A percentile compares a stretch with the other conserved stretches of the same genome.
These are phyloP conservation scores for Rhizophora mangle DNA, from an alignment of 345 rosid genomes.

Conservation along the genomic window DNA sequence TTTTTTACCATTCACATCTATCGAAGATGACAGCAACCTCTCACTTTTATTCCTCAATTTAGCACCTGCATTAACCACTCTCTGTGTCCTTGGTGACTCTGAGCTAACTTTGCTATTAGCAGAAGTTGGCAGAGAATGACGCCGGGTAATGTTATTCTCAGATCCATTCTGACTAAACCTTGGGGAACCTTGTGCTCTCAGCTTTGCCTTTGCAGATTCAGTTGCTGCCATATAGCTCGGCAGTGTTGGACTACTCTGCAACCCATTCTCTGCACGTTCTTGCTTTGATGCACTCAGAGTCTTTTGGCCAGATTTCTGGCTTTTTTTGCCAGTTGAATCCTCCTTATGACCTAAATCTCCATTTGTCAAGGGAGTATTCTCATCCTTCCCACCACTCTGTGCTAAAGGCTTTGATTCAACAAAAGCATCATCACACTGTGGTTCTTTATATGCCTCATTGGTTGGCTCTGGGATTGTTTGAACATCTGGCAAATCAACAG, in stretches of 20 bases:
- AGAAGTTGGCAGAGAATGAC: slow-evolving; percentile 76
- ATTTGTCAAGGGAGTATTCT: slow-evolving; percentile 40
- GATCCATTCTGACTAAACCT: slow-evolving; percentile 51
- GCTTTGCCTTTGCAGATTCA: slow-evolving; percentile 85
- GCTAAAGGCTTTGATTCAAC: slow-evolving; percentile 36
- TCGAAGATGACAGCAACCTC: slow-evolving; percentile 43
- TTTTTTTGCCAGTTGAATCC: slow-evolving; percentile 44
- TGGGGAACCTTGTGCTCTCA: slow-evolving; percentile 77
- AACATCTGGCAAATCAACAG: slow-evolving; percentile 25
- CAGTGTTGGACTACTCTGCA: slow-evolving; percentile 52
- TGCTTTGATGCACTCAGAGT: slow-evolving; percentile 44
- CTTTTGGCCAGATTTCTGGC: slow-evolving; percentile 50
- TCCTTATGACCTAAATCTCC: slow-evolving; percentile 42
- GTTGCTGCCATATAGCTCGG: slow-evolving; percentile 98
- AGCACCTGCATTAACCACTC: slow-evolving; percentile 45
- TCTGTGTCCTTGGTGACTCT: slow-evolving; percentile 71
- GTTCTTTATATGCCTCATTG: slow-evolving; percentile 35
- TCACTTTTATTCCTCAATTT: slow-evolving; percentile 61
- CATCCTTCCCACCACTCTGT: slow-evolving; percentile 39
- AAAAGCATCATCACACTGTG: slow-evolving; percentile 28
- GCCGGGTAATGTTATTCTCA: slow-evolving; percentile 52
- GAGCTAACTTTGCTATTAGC: slow-evolving; percentile 60
- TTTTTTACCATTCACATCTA: slow-evolving; percentile 60
- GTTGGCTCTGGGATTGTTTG: slow-evolving; percentile 38
- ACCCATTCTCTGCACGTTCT: slow-evolving; percentile 62